Evolutionary conservation across 495 filamentous ascomycete species (phyloP), one percentile per base, ranked within the genome.

Genomic region (Rhizodiscina lignyota): DNA sequence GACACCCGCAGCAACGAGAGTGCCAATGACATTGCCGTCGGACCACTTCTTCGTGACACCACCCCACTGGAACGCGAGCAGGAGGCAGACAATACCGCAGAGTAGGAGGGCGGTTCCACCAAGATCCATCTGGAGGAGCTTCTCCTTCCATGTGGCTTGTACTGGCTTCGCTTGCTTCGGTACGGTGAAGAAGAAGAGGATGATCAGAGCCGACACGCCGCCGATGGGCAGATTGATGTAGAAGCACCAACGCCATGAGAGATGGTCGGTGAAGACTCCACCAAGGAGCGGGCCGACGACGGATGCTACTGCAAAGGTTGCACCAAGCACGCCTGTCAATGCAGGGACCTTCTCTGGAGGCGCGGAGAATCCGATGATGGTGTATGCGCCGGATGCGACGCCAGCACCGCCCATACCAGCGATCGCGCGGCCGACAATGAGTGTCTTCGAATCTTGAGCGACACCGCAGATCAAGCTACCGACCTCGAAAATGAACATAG

Each of bases 181-280:
- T 2, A 53, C 24, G 15, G 41, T 37, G 41, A 66, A 60, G 43
- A 59, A 54, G 18, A 70, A 28, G 17, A 35, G 21, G n/a, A 68
- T 53, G 6, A 58, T 42, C 17, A 37, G 37, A 4, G 47, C 56
- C 4, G 55, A 39, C 6, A 55, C 29, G 22, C 55, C 64, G 21
- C 67, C 66, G 22, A 69, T 51, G 0, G 67, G 67, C 2, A 70
- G 55, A 37, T 69, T 69, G 44, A 71, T 61, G 37, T 67, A 68
- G 49, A 70, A 71, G 40, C 59, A 10, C 20, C 10, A 10, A 8
- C 10, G 10, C 64, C 65, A 69, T 10, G 56, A 46, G 3, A 60
- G 49, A 20, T 53, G 42, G 20, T 50, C 44, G 0, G 60, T 55
- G 41, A 68, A 67, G 0, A 49, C 66, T 21, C 66, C 66, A 6